These are phyloP conservation scores for Heracleum sosnowskyi DNA, from an alignment of 129 eudicot genomes.

Conservation along the genomic window DNA sequence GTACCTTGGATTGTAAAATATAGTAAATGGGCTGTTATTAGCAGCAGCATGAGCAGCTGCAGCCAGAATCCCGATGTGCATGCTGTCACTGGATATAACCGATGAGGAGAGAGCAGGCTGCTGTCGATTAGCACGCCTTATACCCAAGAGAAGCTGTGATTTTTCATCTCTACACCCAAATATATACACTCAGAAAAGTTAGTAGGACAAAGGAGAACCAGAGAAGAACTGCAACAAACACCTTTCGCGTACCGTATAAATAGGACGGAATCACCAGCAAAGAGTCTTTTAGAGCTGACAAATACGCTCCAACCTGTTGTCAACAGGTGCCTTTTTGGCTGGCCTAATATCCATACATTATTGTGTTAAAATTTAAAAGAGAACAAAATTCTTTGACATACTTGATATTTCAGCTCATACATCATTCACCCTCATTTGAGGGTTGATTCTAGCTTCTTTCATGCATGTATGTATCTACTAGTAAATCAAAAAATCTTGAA, in stretches of 20 bases:
- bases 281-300: slow-evolving; percentile 81
- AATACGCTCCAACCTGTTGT: slow-evolving; percentile 97
- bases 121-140: slow-evolving; percentile 75
- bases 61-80: slow-evolving; percentile 96
- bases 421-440: background rate
- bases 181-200: slow-evolving; percentile 12
- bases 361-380: background rate
- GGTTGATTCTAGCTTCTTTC: background rate
- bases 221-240: background rate
- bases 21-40: slow-evolving; percentile 89
- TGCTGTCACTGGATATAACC: slow-evolving; percentile 93
- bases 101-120: slow-evolving; percentile 91
- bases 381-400: background rate
- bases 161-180: slow-evolving; percentile 68
- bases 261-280: slow-evolving; percentile 82
- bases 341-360: slow-evolving; percentile 47
- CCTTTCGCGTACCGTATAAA: slow-evolving; percentile 57
- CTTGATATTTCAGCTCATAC: background rate
- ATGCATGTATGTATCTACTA: background rate
- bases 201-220: background rate
- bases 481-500: background rate
- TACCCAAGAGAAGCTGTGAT: slow-evolving; percentile 80
- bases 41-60: slow-evolving; percentile 99
- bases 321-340: slow-evolving; percentile 85
- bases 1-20: slow-evolving; percentile 92